A percentile compares a stretch with the other conserved stretches of the same genome.
Evolutionary conservation across 2,329 filamentous ascomycete genomes (phyloP).

Genomic region (Zasmidium angulare): DNA sequence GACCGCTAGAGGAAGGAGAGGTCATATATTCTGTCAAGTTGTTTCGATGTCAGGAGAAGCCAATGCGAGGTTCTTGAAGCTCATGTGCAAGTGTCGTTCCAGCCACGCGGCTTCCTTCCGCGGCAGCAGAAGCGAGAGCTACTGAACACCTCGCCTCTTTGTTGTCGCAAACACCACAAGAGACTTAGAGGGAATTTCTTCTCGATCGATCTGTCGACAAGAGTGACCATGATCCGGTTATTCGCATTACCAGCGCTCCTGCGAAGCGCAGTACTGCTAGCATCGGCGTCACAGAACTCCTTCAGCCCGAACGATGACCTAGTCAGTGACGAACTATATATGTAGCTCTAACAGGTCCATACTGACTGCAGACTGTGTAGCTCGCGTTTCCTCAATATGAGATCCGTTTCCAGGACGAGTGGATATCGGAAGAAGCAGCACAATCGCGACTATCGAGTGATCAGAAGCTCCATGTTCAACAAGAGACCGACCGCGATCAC

Average conservation of each 20-base stretch:
- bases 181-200: too few species aligned
- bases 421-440: constrained; percentile 70
- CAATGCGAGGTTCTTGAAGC: too few species aligned
- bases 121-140: too few species aligned
- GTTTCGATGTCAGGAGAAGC: too few species aligned
- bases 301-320: constrained; percentile 59
- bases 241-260: constrained; percentile 50
- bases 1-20: too few species aligned
- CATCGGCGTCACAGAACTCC: constrained; percentile 50
- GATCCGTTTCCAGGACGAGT: constrained; percentile 65
- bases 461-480: constrained; percentile 9
- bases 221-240: constrained; percentile 44
- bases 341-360: constrained; percentile 69
- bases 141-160: constrained; percentile 1
- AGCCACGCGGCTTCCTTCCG: too few species aligned
- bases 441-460: constrained; percentile 54
- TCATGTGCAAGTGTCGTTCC: too few species aligned
- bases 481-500: not conserved
- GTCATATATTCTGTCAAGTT: too few species aligned
- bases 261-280: constrained; percentile 48
- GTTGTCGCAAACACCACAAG: not conserved
- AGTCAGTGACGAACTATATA: not conserved
- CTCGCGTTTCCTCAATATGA: constrained; percentile 85
- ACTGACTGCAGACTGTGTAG: constrained; percentile 22
- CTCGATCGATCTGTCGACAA: too few species aligned